These are phyloP conservation scores for Lathyrus aphaca DNA, from an alignment of 306 rosid genomes.

Conservation along the genomic window DNA sequence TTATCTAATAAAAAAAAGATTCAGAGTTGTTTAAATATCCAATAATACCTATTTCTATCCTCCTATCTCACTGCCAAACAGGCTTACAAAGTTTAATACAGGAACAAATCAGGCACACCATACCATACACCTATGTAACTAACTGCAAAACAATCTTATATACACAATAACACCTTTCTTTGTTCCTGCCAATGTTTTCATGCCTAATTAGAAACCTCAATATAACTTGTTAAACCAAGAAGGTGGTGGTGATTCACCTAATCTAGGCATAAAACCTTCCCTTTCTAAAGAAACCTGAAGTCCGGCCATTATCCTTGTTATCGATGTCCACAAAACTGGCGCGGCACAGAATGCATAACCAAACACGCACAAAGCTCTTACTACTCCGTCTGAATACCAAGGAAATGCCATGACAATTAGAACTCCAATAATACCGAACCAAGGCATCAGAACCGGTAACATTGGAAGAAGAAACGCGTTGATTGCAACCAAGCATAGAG, in stretches of 20 bases:
- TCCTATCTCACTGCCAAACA: not conserved
- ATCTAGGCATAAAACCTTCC: constrained; percentile 67
- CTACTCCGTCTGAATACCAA: constrained; percentile 71
- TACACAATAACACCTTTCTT: constrained; percentile 18
- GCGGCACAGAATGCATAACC: constrained; percentile 72
- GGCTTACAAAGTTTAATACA: constrained; percentile 11
- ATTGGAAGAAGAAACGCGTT: constrained; percentile 68
- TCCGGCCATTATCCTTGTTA: constrained; percentile 52
- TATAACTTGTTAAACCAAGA: constrained; percentile 62
- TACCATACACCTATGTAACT: constrained; percentile 11
- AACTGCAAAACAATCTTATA: constrained; percentile 35
- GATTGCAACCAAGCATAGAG: constrained; percentile 58
- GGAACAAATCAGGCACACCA: constrained; percentile 21
- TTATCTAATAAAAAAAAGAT: not conserved
- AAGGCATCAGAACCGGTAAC: constrained; percentile 62
- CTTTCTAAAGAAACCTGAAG: constrained; percentile 73
- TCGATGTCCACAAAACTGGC: constrained; percentile 66
- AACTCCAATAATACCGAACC: constrained; percentile 61
- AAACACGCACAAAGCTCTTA: constrained; percentile 71
- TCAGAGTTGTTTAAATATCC: not conserved
- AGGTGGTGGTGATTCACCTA: constrained; percentile 59
- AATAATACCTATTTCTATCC: constrained; percentile 14
- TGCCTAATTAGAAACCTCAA: constrained; percentile 33
- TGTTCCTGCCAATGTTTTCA: constrained; percentile 24
- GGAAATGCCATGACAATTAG: constrained; percentile 82